Evolutionary conservation across 768 basidiomycete species (phyloP).

Genomic region (Tricholomella constricta): DNA sequence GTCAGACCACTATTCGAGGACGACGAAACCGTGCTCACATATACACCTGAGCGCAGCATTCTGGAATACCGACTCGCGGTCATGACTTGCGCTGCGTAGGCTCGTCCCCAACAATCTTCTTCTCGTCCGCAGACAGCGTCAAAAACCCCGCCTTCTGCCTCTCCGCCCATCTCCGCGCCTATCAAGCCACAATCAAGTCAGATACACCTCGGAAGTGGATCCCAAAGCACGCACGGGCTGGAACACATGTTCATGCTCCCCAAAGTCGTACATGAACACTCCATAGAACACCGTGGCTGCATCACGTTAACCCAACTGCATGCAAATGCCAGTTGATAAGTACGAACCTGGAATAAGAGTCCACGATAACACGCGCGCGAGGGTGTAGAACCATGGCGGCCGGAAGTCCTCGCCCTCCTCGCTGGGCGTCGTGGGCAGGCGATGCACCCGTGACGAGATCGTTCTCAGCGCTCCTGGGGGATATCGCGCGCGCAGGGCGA

Average conservation of each 20-base stretch:
- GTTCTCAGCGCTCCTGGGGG: constrained; percentile 8
- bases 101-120: constrained; percentile 31
- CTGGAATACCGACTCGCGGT: too few species aligned
- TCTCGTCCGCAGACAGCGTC: constrained; percentile 60
- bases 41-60: too few species aligned
- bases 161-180: constrained; percentile 63
- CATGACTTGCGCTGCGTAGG: not conserved
- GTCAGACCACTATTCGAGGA: too few species aligned
- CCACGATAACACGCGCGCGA: constrained; percentile 52
- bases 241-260: constrained; percentile 72
- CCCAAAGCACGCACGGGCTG: constrained; percentile 49
- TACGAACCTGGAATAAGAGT: constrained; percentile 56
- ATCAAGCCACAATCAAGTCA: not conserved
- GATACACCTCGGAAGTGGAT: not conserved
- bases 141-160: constrained; percentile 53
- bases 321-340: not conserved
- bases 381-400: constrained; percentile 61
- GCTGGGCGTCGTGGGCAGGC: constrained; percentile 8
- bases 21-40: too few species aligned
- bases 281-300: constrained; percentile 58
- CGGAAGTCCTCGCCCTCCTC: constrained; percentile 47
- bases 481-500: not conserved
- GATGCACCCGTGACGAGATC: constrained; percentile 19
- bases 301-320: too few species aligned
- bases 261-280: constrained; percentile 66